Evolutionary conservation across 2,329 filamentous ascomycete genomes (phyloP).

Genomic region (Setomelanomma holmii): DNA sequence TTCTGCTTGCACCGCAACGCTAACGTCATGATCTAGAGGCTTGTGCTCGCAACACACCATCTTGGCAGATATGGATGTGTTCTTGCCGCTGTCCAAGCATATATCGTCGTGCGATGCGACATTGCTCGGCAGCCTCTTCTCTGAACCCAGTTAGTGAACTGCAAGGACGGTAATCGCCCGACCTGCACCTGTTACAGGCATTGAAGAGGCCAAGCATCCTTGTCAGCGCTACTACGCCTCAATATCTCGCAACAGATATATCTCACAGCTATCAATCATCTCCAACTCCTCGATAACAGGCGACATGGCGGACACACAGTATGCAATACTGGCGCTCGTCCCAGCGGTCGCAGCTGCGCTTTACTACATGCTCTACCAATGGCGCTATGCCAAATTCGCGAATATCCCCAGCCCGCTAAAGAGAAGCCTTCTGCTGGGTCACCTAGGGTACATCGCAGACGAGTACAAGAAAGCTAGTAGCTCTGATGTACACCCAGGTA

Average conservation of each 20-base stretch:
- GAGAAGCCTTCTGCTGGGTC: slow-evolving; percentile 34
- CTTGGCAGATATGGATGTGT: neutral
- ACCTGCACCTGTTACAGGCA: neutral
- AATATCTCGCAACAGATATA: neutral
- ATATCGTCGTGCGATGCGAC: neutral
- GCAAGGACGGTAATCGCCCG: too few relatives aligned
- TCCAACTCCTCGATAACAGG: too few relatives aligned
- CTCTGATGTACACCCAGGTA: slow-evolving; percentile 36
- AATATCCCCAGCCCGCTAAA: slow-evolving; percentile 30
- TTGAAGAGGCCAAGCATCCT: neutral
- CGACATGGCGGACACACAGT: slow-evolving; percentile 24
- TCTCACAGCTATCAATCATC: too few relatives aligned
- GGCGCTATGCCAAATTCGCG: slow-evolving; percentile 35
- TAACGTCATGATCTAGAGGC: neutral
- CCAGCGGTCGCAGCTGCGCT: slow-evolving; percentile 22
- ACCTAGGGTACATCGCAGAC: slow-evolving; percentile 34
- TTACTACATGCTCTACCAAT: slow-evolving; percentile 30
- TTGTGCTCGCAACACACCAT: neutral
- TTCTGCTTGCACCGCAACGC: neutral
- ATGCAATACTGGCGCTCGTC: slow-evolving; percentile 27
- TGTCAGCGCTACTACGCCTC: neutral
- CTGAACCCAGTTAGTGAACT: neutral
- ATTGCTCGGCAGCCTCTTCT: neutral
- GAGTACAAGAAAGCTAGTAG: slow-evolving; percentile 36
- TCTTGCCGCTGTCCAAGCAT: neutral